Evolutionary conservation across 257 asterid genomes (phyloP).

Genomic region (Plectranthus barbatus): DNA sequence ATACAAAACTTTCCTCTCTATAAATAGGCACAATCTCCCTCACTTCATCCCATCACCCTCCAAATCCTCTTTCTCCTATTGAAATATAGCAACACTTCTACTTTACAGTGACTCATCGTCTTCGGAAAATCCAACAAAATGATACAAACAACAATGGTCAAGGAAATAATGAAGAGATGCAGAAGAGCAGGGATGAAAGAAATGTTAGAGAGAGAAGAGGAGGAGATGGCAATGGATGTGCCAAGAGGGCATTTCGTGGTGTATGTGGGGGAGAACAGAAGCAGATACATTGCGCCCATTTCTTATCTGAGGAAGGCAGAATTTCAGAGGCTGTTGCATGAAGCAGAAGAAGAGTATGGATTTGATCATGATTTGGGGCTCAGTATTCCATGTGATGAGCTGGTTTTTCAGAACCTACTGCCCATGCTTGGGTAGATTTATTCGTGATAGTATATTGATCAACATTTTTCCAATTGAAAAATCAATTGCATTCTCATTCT

Average conservation of each 20-base stretch:
- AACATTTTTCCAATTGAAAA: too few relatives aligned
- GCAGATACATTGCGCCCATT: slow-evolving; percentile 37
- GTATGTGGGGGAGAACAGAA: slow-evolving; percentile 43
- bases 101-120: slow-evolving; percentile 31
- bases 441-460: too few relatives aligned
- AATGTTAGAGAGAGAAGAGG: slow-evolving; percentile 18
- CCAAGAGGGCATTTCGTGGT: slow-evolving; percentile 54
- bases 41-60: background rate
- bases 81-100: background rate
- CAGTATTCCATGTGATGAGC: slow-evolving; percentile 41
- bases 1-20: too few relatives aligned
- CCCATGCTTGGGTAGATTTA: slow-evolving; percentile 34
- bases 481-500: too few relatives aligned
- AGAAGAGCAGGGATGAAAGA: slow-evolving; percentile 33
- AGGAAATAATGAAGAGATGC: slow-evolving; percentile 43
- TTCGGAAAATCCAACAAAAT: slow-evolving; percentile 32
- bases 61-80: background rate
- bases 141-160: slow-evolving; percentile 37
- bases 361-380: slow-evolving; percentile 50
- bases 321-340: slow-evolving; percentile 30
- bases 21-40: slow-evolving; percentile 8
- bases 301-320: slow-evolving; percentile 28
- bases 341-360: slow-evolving; percentile 51
- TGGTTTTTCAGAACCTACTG: slow-evolving; percentile 29
- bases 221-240: slow-evolving; percentile 16